Base-by-base conservation (phyloP, 768 basidiomycete species). In the Multifurca ochricompacta region DNA sequence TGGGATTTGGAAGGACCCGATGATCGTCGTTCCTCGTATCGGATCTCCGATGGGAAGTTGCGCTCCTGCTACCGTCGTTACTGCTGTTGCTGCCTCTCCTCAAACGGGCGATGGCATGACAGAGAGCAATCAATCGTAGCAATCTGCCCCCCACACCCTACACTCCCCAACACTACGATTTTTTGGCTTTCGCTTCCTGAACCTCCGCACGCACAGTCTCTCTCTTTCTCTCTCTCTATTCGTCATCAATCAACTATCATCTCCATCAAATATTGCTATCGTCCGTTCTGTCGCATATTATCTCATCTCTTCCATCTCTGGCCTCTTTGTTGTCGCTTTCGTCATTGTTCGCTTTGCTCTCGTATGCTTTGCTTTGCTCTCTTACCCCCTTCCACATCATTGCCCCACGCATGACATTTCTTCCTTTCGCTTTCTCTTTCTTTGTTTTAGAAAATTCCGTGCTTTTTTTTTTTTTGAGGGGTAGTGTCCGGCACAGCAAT, bases 281-380 rank as follows among this genome's bases (percentile, higher is more conserved):
- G 48, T 23, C 27, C n/a, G n/a, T n/a, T n/a, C n/a, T n/a, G 39
- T 47, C 31, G 46, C 56, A 48, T 52, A 21, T 46, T 19, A 27
- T 25, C 31, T 35, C 41, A 11, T 51, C 16, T 36, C 27, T 10
- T 3, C 43, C 54, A 42, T 52, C 39, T n/a, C n/a, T n/a, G n/a
- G n/a, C n/a, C n/a, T n/a, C n/a, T n/a, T n/a, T n/a, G n/a, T n/a
- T 48, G 32, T 45, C 32, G 52, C 51, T 57, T 57, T 57, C 50
- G 56, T 52, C 34, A 34, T 52, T 52, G 8, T 27, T 27, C 32
- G 27, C 35, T 36, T 56, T n/a, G 56, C 56, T 52, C 16, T 57
- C 56, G 39, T 48, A 57, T 52, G 51, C 56, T 57, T 47, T 48
- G 30, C 28, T 2, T n/a, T 13, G 16, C 16, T 25, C 25, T 16